Percentiles rank a stretch among this genome's conserved stretches.
phyloP scores from a whole-genome alignment of 352 stramenopile species.

The Phytophthora niederhauseri region DNA sequence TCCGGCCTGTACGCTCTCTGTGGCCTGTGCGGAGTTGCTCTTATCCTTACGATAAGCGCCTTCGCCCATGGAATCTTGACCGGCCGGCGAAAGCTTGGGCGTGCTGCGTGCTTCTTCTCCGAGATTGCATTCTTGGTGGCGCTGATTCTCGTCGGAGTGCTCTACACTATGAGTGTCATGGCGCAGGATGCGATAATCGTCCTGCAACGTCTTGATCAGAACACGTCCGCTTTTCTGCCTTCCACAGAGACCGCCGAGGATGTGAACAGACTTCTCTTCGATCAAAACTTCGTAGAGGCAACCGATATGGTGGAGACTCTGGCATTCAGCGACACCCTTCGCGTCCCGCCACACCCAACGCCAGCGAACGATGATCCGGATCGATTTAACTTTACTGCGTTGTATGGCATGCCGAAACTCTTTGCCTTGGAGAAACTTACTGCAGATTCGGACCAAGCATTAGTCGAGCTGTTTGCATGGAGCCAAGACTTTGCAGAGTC shows the following conservation, averaged over 20 bases:
- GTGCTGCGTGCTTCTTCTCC: constrained; percentile 49
- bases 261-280: constrained; percentile 45
- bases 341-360: constrained; percentile 63
- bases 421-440: constrained; percentile 44
- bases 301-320: constrained; percentile 41
- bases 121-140: constrained; percentile 52
- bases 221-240: constrained; percentile 40
- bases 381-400: constrained; percentile 43
- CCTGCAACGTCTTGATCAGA: constrained; percentile 44
- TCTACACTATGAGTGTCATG: constrained; percentile 58
- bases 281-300: constrained; percentile 49
- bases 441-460: constrained; percentile 20
- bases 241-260: constrained; percentile 25
- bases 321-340: constrained; percentile 67
- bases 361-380: constrained; percentile 40
- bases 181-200: constrained; percentile 53
- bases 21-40: constrained; percentile 34
- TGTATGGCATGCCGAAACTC: constrained; percentile 60
- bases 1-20: constrained; percentile 41
- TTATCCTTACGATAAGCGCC: constrained; percentile 37
- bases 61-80: constrained; percentile 43
- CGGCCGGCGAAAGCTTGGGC: constrained; percentile 43
- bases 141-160: constrained; percentile 48
- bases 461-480: constrained; percentile 60
- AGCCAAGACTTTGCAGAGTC: constrained; percentile 45